Evolutionary conservation across 169 alveolate species (phyloP).

Genomic region (Eimeria acervulina): DNA sequence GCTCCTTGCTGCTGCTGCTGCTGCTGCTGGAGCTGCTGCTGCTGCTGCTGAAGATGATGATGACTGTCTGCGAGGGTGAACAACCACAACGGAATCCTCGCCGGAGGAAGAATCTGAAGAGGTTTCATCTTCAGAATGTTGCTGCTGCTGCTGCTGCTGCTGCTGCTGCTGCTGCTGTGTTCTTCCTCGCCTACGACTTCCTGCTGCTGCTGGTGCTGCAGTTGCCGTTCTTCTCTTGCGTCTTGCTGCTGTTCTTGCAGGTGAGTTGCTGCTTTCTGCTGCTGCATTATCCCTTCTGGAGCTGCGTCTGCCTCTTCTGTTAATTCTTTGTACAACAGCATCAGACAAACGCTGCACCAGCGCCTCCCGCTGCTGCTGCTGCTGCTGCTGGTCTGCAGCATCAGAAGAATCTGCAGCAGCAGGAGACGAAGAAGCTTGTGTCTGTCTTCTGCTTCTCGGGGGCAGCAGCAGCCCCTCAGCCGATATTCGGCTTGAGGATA

Average conservation of each 20-base stretch:
- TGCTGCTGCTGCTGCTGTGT: neutral
- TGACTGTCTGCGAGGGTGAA: neutral
- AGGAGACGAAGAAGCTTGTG: neutral
- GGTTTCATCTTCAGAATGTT: neutral
- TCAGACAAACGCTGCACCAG: neutral
- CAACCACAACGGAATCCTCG: neutral
- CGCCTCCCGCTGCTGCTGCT: neutral
- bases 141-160: constrained; percentile 23
- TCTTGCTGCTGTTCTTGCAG: neutral
- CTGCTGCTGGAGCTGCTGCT: neutral
- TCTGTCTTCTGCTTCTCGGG: neutral
- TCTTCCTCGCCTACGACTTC: neutral
- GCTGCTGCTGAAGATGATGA: neutral
- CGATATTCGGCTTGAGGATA: neutral
- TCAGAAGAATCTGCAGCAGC: neutral
- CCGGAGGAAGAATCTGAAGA: neutral
- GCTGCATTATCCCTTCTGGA: neutral
- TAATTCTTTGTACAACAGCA: neutral
- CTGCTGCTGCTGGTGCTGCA: neutral
- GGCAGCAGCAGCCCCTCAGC: neutral
- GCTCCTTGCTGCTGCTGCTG: neutral
- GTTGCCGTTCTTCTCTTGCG: neutral
- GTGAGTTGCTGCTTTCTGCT: neutral
- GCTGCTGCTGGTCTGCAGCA: neutral
- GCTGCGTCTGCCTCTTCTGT: neutral